phyloP scores from a whole-genome alignment of 2,329 filamentous ascomycete species.

The Penicillium hordei region DNA sequence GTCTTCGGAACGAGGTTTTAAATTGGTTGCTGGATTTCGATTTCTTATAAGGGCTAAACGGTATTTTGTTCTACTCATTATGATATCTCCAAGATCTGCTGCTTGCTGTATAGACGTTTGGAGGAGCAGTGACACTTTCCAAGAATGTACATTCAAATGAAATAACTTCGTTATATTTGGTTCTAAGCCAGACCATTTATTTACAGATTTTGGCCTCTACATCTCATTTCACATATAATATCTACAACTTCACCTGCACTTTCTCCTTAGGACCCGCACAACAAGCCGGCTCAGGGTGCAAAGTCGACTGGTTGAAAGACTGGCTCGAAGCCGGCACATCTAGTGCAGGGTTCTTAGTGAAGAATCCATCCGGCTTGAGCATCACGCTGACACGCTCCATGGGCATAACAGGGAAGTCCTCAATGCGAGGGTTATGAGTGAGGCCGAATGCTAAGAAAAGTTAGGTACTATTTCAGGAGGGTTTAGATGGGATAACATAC shows the following conservation, averaged over 20 bases:
- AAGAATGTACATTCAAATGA: background rate
- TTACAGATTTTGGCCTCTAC: background rate
- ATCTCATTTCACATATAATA: background rate
- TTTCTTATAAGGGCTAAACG: too few species aligned
- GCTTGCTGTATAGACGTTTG: background rate
- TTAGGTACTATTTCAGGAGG: conserved; percentile 1
- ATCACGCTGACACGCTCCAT: conserved; percentile 53
- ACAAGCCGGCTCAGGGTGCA: conserved; percentile 31
- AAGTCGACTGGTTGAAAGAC: conserved; percentile 41
- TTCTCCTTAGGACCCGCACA: conserved; percentile 25
- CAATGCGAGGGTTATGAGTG: conserved; percentile 63
- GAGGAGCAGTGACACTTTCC: background rate
- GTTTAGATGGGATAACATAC: conserved; percentile 25
- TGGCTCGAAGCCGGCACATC: conserved; percentile 46
- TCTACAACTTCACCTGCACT: conserved; percentile 29
- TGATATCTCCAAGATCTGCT: background rate
- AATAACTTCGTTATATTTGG: background rate
- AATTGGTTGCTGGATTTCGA: too few species aligned
- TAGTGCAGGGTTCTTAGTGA: conserved; percentile 51
- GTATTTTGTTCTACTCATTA: background rate
- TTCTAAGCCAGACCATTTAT: background rate
- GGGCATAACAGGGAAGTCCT: conserved; percentile 69
- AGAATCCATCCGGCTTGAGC: conserved; percentile 53
- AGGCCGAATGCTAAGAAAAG: conserved; percentile 48
- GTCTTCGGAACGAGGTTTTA: too few species aligned